These are phyloP conservation scores for Holtermannia corniformis DNA, from an alignment of 768 basidiomycete species.

Conservation along the genomic window DNA sequence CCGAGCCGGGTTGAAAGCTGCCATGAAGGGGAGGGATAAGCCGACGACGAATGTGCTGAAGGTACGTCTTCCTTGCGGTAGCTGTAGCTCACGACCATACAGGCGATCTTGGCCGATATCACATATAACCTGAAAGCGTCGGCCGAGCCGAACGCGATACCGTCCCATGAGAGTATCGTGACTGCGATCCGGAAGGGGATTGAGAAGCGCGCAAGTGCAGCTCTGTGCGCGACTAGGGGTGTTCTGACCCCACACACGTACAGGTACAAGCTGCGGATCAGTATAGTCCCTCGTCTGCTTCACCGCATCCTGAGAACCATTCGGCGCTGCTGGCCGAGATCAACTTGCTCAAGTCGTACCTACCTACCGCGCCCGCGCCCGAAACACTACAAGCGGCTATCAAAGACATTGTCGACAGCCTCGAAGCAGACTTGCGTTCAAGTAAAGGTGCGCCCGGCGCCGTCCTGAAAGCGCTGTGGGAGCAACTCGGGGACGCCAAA, in stretches of 20 bases:
- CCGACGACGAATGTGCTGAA: constrained; percentile 28
- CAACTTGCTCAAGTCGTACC: constrained; percentile 26
- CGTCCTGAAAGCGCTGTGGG: constrained; percentile 31
- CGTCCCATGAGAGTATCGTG: constrained; percentile 27
- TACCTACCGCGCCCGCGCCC: constrained; percentile 24
- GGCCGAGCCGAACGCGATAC: constrained; percentile 29
- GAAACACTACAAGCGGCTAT: constrained; percentile 17
- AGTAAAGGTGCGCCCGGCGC: constrained; percentile 30
- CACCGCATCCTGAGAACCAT: constrained; percentile 30
- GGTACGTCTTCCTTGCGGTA: constrained; percentile 12
- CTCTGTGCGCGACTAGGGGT: background rate
- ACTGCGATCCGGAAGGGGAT: constrained; percentile 34
- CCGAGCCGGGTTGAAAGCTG: constrained; percentile 37
- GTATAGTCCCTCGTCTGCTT: constrained; percentile 28
- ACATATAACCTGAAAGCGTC: constrained; percentile 35
- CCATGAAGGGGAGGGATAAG: constrained; percentile 38
- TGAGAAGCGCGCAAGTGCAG: constrained; percentile 28
- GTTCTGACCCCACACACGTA: background rate
- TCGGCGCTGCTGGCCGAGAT: constrained; percentile 26
- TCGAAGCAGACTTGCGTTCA: constrained; percentile 18
- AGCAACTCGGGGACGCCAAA: constrained; percentile 30
- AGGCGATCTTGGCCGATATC: constrained; percentile 36
- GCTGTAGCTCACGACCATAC: background rate
- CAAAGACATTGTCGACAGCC: constrained; percentile 15
- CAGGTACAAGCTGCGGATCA: constrained; percentile 34